These are phyloP conservation scores for Leccinum disarticulatum DNA, from an alignment of 768 basidiomycete genomes.

Conservation along the genomic window DNA sequence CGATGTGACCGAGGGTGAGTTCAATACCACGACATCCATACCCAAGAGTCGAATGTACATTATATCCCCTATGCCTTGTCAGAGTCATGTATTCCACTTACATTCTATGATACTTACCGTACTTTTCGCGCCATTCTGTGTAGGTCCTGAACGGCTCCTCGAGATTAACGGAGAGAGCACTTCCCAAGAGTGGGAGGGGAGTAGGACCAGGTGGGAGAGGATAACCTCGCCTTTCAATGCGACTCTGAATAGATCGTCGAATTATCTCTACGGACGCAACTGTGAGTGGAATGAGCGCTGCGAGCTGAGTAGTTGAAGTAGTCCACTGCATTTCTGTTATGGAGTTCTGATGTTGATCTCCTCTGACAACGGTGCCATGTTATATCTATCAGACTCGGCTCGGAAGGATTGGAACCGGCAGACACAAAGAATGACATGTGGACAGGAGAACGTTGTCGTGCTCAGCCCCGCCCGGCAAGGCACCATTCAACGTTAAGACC, in stretches of 20 bases:
- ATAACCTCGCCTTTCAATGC: background rate
- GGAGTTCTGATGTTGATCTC: background rate
- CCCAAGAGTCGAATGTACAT: background rate
- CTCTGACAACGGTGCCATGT: background rate
- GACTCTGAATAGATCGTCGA: background rate
- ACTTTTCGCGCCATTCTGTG: background rate
- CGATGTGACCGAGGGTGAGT: conserved; percentile 11
- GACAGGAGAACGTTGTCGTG: background rate
- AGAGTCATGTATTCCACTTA: background rate
- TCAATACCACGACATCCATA: background rate
- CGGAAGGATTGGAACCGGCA: background rate
- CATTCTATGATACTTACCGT: background rate
- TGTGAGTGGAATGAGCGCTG: background rate
- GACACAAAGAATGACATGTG: background rate
- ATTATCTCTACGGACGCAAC: background rate
- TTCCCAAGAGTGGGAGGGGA: background rate
- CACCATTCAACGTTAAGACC: background rate
- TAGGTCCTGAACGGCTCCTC: background rate
- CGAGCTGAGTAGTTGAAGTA: background rate
- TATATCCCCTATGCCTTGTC: background rate
- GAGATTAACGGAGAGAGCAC: background rate
- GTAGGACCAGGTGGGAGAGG: background rate
- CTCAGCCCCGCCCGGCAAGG: background rate
- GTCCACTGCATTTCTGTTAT: background rate
- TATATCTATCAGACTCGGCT: background rate